These are phyloP conservation scores for Leucosporidium yakuticum DNA, from an alignment of 768 basidiomycete species.

Conservation along the genomic window DNA sequence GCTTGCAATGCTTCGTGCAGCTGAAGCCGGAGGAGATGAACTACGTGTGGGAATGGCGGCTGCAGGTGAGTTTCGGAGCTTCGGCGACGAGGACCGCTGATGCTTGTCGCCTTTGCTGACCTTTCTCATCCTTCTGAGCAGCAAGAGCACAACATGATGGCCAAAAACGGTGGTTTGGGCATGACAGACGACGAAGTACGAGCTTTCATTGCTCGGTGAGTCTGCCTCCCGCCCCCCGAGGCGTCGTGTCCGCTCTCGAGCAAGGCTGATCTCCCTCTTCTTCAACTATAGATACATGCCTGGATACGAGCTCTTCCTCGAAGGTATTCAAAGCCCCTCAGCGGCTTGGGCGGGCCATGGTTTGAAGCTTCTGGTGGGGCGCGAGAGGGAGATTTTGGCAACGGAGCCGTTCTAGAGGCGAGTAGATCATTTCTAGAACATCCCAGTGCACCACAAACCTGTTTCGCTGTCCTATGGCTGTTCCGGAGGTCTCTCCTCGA, in stretches of 20 bases:
- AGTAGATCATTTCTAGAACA: too few species aligned
- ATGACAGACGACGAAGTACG: slow-evolving; percentile 80
- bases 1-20: slow-evolving; percentile 71
- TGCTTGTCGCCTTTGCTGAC: background rate
- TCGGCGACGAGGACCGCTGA: background rate
- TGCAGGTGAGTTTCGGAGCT: slow-evolving; percentile 40
- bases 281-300: slow-evolving; percentile 68
- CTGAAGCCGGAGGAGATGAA: slow-evolving; percentile 47
- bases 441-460: too few species aligned
- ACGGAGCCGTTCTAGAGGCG: slow-evolving; percentile 46
- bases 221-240: background rate
- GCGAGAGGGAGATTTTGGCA: slow-evolving; percentile 51
- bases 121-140: slow-evolving; percentile 41
- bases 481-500: too few species aligned
- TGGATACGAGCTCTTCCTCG: slow-evolving; percentile 79
- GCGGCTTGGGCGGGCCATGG: slow-evolving; percentile 51
- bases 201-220: slow-evolving; percentile 43
- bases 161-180: slow-evolving; percentile 71
- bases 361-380: slow-evolving; percentile 55
- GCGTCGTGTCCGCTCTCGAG: background rate
- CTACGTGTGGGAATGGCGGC: slow-evolving; percentile 77
- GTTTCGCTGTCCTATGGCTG: too few species aligned
- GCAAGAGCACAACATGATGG: slow-evolving; percentile 87
- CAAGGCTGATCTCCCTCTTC: background rate
- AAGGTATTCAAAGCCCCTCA: slow-evolving; percentile 47